phyloP scores from a whole-genome alignment of 495 filamentous ascomycete genomes.

The Neurospora sp. region DNA sequence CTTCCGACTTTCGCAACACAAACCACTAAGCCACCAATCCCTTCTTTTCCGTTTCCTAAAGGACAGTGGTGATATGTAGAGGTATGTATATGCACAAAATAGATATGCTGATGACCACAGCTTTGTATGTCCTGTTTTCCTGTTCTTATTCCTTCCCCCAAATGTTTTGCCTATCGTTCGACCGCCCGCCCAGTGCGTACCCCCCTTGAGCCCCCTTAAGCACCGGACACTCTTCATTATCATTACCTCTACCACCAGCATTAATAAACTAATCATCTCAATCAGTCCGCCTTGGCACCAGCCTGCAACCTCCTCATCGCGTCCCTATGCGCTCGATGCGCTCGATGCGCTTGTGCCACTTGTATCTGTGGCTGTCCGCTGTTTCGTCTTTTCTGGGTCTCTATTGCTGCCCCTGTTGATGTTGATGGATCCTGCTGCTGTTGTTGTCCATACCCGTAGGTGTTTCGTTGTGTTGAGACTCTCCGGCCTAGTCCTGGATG shows the following conservation, averaged over 20 bases:
- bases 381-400: not conserved
- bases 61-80: not conserved
- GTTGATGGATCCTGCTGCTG: not conserved
- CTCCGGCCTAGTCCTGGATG: not conserved
- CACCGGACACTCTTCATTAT: not conserved
- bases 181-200: not conserved
- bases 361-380: not conserved
- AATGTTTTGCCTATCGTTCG: not conserved
- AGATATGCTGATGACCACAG: not conserved
- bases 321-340: constrained; percentile 50
- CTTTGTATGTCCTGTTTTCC: not conserved
- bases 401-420: not conserved
- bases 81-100: not conserved
- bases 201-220: not conserved
- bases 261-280: constrained; percentile 35
- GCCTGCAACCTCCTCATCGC: constrained; percentile 79
- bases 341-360: not conserved
- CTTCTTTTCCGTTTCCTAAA: not conserved
- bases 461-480: not conserved
- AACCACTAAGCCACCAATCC: not conserved
- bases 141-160: not conserved
- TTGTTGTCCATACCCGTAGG: not conserved
- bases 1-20: not conserved
- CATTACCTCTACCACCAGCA: not conserved
- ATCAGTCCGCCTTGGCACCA: constrained; percentile 20